Conservation (phyloP, 345 rosid genomes). For the Arabidopsis arenosa region DNA sequence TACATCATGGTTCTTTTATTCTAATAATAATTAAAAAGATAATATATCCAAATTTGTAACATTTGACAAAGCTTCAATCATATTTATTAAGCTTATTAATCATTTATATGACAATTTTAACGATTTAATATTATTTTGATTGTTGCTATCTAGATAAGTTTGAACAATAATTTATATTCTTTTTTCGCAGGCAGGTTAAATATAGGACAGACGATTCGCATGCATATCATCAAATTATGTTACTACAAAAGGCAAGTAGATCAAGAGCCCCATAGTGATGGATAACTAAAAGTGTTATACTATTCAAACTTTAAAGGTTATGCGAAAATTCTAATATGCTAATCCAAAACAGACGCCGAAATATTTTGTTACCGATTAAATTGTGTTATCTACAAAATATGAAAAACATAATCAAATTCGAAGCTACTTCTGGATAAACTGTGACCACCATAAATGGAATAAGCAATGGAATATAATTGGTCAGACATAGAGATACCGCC, state of each 20-base stretch:
- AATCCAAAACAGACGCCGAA: slow-evolving; percentile 20
- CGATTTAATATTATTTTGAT: not conserved
- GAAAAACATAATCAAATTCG: slow-evolving; percentile 26
- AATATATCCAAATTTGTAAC: too few species aligned
- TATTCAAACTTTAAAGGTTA: slow-evolving; percentile 23
- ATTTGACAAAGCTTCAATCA: not conserved
- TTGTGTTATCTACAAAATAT: slow-evolving; percentile 24
- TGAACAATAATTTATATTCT: not conserved
- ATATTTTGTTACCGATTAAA: not conserved
- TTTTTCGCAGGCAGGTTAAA: not conserved
- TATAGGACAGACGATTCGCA: not conserved
- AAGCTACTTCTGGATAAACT: slow-evolving; percentile 15
- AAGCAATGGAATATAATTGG: slow-evolving; percentile 21
- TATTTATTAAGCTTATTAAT: not conserved
- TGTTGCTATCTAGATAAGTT: not conserved
- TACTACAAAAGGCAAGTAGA: not conserved
- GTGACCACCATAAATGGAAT: not conserved
- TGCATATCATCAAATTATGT: not conserved
- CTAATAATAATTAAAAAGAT: too few species aligned
- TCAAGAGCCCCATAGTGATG: slow-evolving; percentile 16
- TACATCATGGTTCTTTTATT: slow-evolving; percentile 15
- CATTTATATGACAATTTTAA: not conserved
- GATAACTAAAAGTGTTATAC: slow-evolving; percentile 12
- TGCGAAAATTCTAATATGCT: slow-evolving; percentile 25
- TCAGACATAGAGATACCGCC: slow-evolving; percentile 36